Percentiles rank a stretch among this genome's conserved stretches.
These are phyloP conservation scores for Aspergillus sp. DNA, from an alignment of 2,329 filamentous ascomycete species.

Conservation along the genomic window DNA sequence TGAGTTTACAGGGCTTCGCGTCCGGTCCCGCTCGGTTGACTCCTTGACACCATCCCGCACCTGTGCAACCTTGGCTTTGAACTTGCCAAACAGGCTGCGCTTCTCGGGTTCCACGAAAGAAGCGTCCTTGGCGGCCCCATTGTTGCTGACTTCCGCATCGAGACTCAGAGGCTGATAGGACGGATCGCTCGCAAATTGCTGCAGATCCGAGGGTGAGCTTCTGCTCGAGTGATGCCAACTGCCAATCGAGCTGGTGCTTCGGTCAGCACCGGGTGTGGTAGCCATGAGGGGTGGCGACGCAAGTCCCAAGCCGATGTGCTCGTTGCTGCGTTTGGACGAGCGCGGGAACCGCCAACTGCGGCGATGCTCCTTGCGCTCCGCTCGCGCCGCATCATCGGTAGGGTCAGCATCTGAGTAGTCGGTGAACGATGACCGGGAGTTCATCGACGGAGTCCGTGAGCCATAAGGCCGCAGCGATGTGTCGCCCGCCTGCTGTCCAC, in stretches of 20 bases:
- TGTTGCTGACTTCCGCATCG: slow-evolving; percentile 43
- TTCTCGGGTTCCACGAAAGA: slow-evolving; percentile 50
- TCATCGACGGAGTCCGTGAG: slow-evolving; percentile 75
- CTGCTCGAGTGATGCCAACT: slow-evolving; percentile 56
- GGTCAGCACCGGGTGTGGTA: slow-evolving; percentile 63
- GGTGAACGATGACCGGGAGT: slow-evolving; percentile 70
- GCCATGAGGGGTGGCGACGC: slow-evolving; percentile 57
- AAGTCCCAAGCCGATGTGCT: slow-evolving; percentile 46
- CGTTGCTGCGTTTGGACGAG: slow-evolving; percentile 57
- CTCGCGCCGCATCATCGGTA: slow-evolving; percentile 60
- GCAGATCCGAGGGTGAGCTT: slow-evolving; percentile 48
- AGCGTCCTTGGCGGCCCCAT: slow-evolving; percentile 26
- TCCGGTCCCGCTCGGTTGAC: slow-evolving; percentile 52
- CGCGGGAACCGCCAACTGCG: slow-evolving; percentile 71
- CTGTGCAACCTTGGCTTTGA: slow-evolving; percentile 63
- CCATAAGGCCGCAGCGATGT: slow-evolving; percentile 64
- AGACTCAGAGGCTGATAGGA: slow-evolving; percentile 38
- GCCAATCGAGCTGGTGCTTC: slow-evolving; percentile 68
- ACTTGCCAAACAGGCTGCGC: slow-evolving; percentile 65
- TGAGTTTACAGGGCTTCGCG: slow-evolving; percentile 52
- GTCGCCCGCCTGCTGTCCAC: slow-evolving; percentile 48
- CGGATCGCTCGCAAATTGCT: slow-evolving; percentile 40
- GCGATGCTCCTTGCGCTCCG: slow-evolving; percentile 68
- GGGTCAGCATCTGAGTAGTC: slow-evolving; percentile 81
- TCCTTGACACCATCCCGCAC: slow-evolving; percentile 58